These are phyloP conservation scores for Podaxis pistillaris DNA, from an alignment of 768 basidiomycete species.

Conservation along the genomic window DNA sequence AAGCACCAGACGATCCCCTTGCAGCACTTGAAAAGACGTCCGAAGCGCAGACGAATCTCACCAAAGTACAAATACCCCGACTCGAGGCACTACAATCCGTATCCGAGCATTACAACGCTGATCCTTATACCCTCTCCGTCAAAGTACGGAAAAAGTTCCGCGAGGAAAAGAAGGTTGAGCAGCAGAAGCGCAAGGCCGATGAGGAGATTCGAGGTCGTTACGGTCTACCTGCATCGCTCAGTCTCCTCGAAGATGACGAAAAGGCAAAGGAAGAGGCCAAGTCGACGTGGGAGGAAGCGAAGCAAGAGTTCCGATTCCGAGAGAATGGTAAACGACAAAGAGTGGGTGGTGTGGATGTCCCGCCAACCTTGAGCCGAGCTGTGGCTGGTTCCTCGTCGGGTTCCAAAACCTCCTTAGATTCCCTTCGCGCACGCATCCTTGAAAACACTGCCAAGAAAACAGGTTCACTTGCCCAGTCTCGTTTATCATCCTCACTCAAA, in stretches of 20 bases:
- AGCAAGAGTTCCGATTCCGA: conserved; percentile 42
- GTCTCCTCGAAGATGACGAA: conserved; percentile 65
- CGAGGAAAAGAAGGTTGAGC: conserved; percentile 79
- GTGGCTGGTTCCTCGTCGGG: conserved; percentile 13
- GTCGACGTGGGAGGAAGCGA: conserved; percentile 56
- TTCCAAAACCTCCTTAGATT: conserved; percentile 24
- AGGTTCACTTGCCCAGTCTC: not conserved
- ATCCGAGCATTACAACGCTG: conserved; percentile 77
- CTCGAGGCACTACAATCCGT: conserved; percentile 75
- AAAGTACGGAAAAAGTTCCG: conserved; percentile 82
- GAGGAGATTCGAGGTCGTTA: conserved; percentile 71
- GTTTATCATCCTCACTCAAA: conserved; percentile 2
- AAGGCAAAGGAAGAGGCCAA: conserved; percentile 59
- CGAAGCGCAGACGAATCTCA: conserved; percentile 67
- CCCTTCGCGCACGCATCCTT: conserved; percentile 55
- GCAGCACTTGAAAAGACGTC: conserved; percentile 88
- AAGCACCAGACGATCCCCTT: conserved; percentile 75
- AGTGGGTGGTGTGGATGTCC: conserved; percentile 27
- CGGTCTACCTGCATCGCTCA: conserved; percentile 69
- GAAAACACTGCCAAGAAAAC: conserved; percentile 46
- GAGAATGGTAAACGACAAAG: conserved; percentile 50
- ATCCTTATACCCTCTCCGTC: conserved; percentile 81
- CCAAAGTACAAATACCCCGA: conserved; percentile 75
- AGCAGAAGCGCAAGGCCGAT: conserved; percentile 66
- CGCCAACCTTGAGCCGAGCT: conserved; percentile 20